Conservation (phyloP, 2,329 filamentous ascomycete species). For the Penicillium sp. region DNA sequence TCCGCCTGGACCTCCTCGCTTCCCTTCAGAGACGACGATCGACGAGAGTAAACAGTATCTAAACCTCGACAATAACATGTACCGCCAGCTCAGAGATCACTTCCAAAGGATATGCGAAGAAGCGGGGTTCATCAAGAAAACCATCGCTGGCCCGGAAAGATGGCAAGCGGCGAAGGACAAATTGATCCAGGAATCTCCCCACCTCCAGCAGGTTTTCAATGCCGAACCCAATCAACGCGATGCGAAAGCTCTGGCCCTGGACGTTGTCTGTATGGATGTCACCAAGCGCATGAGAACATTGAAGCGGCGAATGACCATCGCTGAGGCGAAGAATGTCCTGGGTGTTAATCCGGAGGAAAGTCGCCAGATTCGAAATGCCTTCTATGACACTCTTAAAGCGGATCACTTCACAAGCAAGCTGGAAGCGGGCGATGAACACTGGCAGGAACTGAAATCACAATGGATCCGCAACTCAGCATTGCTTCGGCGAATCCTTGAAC, state of each 20-base stretch:
- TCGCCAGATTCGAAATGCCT: constrained; percentile 59
- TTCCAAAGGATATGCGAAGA: constrained; percentile 68
- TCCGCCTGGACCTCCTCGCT: constrained; percentile 63
- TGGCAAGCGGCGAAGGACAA: constrained; percentile 68
- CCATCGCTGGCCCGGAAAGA: constrained; percentile 62
- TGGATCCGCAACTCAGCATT: constrained; percentile 60
- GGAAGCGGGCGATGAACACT: constrained; percentile 66
- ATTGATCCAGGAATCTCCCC: constrained; percentile 59
- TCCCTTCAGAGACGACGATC: constrained; percentile 76
- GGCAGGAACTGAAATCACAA: constrained; percentile 61
- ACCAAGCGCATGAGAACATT: constrained; percentile 69
- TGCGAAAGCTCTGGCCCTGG: constrained; percentile 63
- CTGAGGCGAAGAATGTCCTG: constrained; percentile 67
- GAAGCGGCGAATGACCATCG: constrained; percentile 63
- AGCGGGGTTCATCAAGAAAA: constrained; percentile 67
- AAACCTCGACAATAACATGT: constrained; percentile 57
- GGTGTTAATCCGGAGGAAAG: constrained; percentile 64
- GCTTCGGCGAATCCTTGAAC: constrained; percentile 52
- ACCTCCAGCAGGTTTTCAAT: constrained; percentile 60
- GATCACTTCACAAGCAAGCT: constrained; percentile 67
- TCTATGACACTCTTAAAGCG: constrained; percentile 60
- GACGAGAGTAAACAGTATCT: constrained; percentile 70
- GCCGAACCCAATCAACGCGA: constrained; percentile 55
- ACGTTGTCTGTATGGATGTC: constrained; percentile 74
- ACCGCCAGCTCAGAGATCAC: constrained; percentile 59